Conservation (phyloP, 2,329 filamentous ascomycete genomes). For the Penicillium sp. region DNA sequence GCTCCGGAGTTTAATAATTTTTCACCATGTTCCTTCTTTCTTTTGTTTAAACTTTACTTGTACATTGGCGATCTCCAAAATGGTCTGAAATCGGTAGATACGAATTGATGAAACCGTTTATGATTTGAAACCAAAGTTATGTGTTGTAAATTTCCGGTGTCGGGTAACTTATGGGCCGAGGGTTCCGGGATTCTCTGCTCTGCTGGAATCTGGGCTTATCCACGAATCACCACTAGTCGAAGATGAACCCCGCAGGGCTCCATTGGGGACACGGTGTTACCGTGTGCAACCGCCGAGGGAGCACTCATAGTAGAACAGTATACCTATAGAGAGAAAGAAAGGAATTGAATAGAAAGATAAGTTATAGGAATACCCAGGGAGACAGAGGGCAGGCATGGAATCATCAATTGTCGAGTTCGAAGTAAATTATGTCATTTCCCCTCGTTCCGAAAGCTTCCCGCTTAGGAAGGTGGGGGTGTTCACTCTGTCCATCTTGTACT, state of each 20-base stretch:
- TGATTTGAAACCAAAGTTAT: background rate
- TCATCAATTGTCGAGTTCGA: too few relatives aligned
- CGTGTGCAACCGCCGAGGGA: background rate
- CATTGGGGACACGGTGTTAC: conserved; percentile 8
- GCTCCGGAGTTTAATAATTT: background rate
- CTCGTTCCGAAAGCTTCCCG: conserved; percentile 16
- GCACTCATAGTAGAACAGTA: background rate
- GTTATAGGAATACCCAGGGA: too few relatives aligned
- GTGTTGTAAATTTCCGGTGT: conserved; percentile 1
- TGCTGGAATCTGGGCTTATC: conserved; percentile 21
- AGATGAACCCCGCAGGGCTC: conserved; percentile 14
- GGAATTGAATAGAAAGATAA: background rate
- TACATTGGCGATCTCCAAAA: conserved; percentile 26
- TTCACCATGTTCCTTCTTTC: conserved; percentile 4
- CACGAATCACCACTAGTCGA: conserved; percentile 1
- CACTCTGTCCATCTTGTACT: conserved; percentile 9
- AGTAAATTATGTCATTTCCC: conserved; percentile 23
- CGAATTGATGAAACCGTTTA: conserved; percentile 25
- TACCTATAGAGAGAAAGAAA: background rate
- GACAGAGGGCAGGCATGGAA: background rate
- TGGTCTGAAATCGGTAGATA: conserved; percentile 24
- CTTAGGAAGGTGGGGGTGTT: conserved; percentile 25
- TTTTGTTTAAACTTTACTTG: conserved; percentile 12
- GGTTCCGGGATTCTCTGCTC: conserved; percentile 2
- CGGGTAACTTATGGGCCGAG: conserved; percentile 3